Base-by-base conservation (phyloP, 345 rosid genomes). In the Euphorbia tirucalli region DNA sequence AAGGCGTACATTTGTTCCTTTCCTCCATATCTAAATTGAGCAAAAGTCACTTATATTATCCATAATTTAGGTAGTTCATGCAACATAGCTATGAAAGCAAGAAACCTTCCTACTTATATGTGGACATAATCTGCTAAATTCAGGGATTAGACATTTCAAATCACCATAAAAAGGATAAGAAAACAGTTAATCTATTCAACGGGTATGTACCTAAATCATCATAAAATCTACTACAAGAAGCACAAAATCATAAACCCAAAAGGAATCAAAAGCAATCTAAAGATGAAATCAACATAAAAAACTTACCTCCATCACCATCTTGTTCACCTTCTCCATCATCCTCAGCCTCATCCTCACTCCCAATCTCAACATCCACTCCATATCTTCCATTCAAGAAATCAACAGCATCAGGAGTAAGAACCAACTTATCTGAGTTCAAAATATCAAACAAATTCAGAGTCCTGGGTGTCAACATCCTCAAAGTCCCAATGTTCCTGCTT, bases 381-480 rank as follows among this genome's bases (percentile, higher is more conserved):
- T 92, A 95, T 75, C 91, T 83, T 31, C 71, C 87, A 73, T 95
- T 92, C 84, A 92, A 60, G 63, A 66, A 90, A 59, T 88, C 90
- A 37, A 95, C 96, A 0, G 91, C 76, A 21, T 74, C 85, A 16
- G 95, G 97, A 22, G 99, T 88, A 31, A 95, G 62, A 57, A 90
- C 97, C 69, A 95, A 39, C 87, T 84, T 95, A 65, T 95, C 97
- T 30, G 90, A 82, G 54, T 92, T 87, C 93, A 95, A 83, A 66
- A 95, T 85, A 60, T 92, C 97, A 39, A 88, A 92, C 86, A 92
- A 76, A 86, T 92, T 95, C 83, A 95, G 50, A 0, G 97, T 90
- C 83, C 97, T 87, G 0, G 97, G 99, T 0, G 97, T 92, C 81
- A 95, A 69, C 85, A 95, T 86, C 76, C 79, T 90, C 89, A 95